Percentiles rank a stretch among this genome's conserved stretches.
These are phyloP conservation scores for Teunomyces kruisii DNA, from an alignment of 805 yeast species.

Conservation along the genomic window DNA sequence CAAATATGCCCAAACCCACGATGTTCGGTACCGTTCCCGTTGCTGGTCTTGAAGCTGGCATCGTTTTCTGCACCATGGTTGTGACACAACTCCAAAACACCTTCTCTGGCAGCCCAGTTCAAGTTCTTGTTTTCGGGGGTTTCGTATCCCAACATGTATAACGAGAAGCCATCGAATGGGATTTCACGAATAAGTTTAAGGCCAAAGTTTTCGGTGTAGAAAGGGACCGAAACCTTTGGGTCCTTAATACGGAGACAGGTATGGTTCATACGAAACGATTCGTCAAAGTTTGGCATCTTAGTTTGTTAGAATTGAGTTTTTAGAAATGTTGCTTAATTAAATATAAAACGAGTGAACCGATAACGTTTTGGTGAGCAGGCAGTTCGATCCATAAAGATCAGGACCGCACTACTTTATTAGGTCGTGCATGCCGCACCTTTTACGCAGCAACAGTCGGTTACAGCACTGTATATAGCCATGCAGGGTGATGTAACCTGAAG, in stretches of 20 bases:
- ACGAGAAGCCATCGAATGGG: constrained; percentile 57
- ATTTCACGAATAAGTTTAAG: constrained; percentile 57
- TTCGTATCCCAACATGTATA: constrained; percentile 60
- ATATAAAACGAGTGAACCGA: too few species aligned
- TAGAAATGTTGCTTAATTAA: too few species aligned
- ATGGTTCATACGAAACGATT: constrained; percentile 54
- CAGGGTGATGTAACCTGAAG: too few species aligned
- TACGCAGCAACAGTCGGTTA: too few species aligned
- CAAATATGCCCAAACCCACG: constrained; percentile 96
- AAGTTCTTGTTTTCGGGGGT: constrained; percentile 35
- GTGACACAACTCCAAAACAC: constrained; percentile 83
- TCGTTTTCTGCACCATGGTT: constrained; percentile 70
- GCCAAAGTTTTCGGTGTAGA: constrained; percentile 75
- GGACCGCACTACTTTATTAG: too few species aligned
- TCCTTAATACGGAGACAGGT: constrained; percentile 81
- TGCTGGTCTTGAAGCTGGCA: constrained; percentile 55
- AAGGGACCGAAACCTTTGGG: constrained; percentile 68
- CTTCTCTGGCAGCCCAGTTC: constrained; percentile 50
- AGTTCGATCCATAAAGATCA: too few species aligned
- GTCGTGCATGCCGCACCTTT: too few species aligned
- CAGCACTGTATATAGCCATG: too few species aligned
- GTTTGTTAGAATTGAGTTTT: neutral
- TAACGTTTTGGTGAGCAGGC: too few species aligned
- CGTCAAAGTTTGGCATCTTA: constrained; percentile 32
- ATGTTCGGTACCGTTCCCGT: constrained; percentile 82